Base-by-base conservation (phyloP, 2,329 filamentous ascomycete genomes). In the Phoma sp. region DNA sequence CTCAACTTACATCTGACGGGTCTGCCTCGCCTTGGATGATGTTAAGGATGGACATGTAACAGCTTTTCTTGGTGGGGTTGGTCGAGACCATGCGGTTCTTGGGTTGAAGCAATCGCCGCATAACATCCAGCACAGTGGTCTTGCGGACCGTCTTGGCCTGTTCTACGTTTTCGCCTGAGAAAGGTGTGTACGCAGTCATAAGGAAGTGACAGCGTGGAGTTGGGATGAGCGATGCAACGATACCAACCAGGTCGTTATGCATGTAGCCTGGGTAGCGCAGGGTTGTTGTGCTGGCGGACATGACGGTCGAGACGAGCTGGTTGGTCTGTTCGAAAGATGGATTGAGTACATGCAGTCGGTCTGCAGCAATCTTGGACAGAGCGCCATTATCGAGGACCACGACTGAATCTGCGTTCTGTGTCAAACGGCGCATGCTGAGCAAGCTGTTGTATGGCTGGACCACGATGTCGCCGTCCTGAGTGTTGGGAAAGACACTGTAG, bases 51-150 rank as follows among this genome's bases (percentile, higher is more conserved):
- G 92, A 96, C 71, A 99, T 98, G 80, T 99, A 99, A 80, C 95
- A 99, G 78, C 92, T 97, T 80, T 92, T 96, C 80, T 98, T 98
- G 68, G 90, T 91, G 1, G 93, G 93, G 51, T 92, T 89, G 18
- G 95, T 96, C 20, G 93, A 96, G 38, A 99, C 95, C 95, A 99
- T 99, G 73, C 96, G 88, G 77, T 99, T 99, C 83, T 99, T 99
- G 32, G 95, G 95, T 77, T 99, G 96, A 53, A 99, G 81, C 20
- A 99, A 81, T 55, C 95, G 85, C 52, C 95, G 87, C 95, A 99
- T 99, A 59, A 99, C 96, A 74, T 99, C 95, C 33, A 99, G 79
- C 7, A 99, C 95, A 1, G 95, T 99, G 2, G 96, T 99, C 79
- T 98, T 99, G 58, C 96, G 91, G 28, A 99, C 92, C 1, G 93